These are phyloP conservation scores for Butyriboletus loyo DNA, from an alignment of 768 basidiomycete species.

Conservation along the genomic window DNA sequence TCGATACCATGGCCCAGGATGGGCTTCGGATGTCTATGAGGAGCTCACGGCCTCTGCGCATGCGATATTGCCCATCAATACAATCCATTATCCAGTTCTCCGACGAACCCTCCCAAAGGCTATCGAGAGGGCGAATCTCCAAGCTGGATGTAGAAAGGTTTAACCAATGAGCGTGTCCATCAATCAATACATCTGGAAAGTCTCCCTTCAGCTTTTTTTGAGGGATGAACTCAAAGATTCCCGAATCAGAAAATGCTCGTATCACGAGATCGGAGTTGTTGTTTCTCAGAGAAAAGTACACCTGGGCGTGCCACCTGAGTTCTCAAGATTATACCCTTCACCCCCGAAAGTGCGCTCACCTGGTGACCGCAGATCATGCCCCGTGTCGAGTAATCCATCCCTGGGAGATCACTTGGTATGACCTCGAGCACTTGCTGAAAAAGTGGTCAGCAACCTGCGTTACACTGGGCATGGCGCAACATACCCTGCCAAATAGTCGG, in stretches of 20 bases:
- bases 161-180: slow-evolving; percentile 27
- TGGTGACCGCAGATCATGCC: slow-evolving; percentile 15
- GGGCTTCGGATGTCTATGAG: slow-evolving; percentile 26
- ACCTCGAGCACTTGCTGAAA: slow-evolving; percentile 19
- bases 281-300: slow-evolving; percentile 22
- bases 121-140: slow-evolving; percentile 23
- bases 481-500: slow-evolving; percentile 21
- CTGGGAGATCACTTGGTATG: slow-evolving; percentile 23
- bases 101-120: slow-evolving; percentile 13
- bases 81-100: slow-evolving; percentile 23
- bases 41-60: neutral
- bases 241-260: neutral
- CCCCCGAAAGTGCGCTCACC: slow-evolving; percentile 3
- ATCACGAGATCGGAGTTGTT: slow-evolving; percentile 18
- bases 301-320: slow-evolving; percentile 7
- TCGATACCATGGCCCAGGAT: slow-evolving; percentile 22
- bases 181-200: slow-evolving; percentile 17
- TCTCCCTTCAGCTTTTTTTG: slow-evolving; percentile 16
- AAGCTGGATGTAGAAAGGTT: slow-evolving; percentile 15
- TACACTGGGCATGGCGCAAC: neutral
- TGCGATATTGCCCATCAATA: slow-evolving; percentile 1
- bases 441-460: neutral
- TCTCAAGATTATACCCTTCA: neutral
- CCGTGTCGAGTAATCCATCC: slow-evolving; percentile 27
- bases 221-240: slow-evolving; percentile 19